Conservation (phyloP, 2,329 filamentous ascomycete species). For the Cladosporium sp. region DNA sequence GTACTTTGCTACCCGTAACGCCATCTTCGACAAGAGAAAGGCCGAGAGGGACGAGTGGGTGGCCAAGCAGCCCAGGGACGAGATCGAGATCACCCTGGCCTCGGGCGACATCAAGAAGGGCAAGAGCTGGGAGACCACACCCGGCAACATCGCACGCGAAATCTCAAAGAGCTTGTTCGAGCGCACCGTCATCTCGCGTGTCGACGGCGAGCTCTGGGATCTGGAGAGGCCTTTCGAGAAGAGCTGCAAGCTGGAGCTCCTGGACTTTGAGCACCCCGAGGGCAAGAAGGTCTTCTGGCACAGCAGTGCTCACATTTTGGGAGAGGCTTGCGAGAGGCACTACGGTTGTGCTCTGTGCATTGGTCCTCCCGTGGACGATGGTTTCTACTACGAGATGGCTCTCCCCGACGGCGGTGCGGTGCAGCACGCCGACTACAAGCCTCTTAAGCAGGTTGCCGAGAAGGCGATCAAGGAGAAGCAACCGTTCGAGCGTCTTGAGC, state of each 20-base stretch:
- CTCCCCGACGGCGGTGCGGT: constrained; percentile 70
- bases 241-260: constrained; percentile 79
- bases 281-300: constrained; percentile 98
- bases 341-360: constrained; percentile 93
- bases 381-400: constrained; percentile 98
- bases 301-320: constrained; percentile 91
- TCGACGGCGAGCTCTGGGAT: constrained; percentile 90
- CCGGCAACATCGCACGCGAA: constrained; percentile 70
- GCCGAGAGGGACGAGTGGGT: constrained; percentile 78
- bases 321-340: constrained; percentile 85
- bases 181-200: constrained; percentile 80
- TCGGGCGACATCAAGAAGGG: constrained; percentile 71
- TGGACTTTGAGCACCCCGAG: constrained; percentile 74
- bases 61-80: constrained; percentile 66
- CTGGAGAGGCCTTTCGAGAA: constrained; percentile 85
- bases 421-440: constrained; percentile 76
- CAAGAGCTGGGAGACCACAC: constrained; percentile 89
- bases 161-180: constrained; percentile 85
- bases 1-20: constrained; percentile 80
- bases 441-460: constrained; percentile 75
- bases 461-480: constrained; percentile 96
- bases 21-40: constrained; percentile 86
- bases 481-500: constrained; percentile 82
- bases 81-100: constrained; percentile 71
- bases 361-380: constrained; percentile 85